A percentile compares a stretch with the other conserved stretches of the same genome.
These are phyloP conservation scores for Mortierella sp. DNA, from an alignment of 371 early-diverging fungal genomes.

Conservation along the genomic window DNA sequence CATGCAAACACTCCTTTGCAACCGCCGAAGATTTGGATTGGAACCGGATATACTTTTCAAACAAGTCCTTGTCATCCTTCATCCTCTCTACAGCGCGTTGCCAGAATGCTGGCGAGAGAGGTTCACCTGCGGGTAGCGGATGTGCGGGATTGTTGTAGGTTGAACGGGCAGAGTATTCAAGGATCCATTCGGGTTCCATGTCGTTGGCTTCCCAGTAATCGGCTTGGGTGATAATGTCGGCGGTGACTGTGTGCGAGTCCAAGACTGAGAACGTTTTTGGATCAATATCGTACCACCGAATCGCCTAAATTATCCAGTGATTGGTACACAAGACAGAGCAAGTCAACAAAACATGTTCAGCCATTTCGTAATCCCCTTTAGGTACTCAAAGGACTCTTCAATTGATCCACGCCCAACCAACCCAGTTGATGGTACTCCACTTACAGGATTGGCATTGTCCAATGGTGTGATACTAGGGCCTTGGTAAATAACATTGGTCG, in stretches of 20 bases:
- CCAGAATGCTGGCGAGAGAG: constrained; percentile 53
- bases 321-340: not conserved
- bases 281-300: constrained; percentile 57
- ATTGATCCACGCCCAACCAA: not conserved
- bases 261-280: constrained; percentile 53
- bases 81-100: constrained; percentile 40
- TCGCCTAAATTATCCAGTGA: constrained; percentile 28
- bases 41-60: constrained; percentile 33
- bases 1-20: constrained; percentile 29
- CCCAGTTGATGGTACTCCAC: not conserved
- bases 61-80: constrained; percentile 28
- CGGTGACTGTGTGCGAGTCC: constrained; percentile 39
- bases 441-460: constrained; percentile 64
- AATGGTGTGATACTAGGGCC: constrained; percentile 72
- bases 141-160: constrained; percentile 25
- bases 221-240: constrained; percentile 38
- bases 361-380: too few species aligned
- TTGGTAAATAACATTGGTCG: constrained; percentile 66
- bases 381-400: too few species aligned
- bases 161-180: constrained; percentile 45
- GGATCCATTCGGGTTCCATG: constrained; percentile 49
- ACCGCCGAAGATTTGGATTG: constrained; percentile 42
- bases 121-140: constrained; percentile 24
- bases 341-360: too few species aligned
- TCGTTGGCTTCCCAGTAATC: constrained; percentile 42